These are phyloP conservation scores for Flaveria ramosissima DNA, from an alignment of 129 eudicot species.

Conservation along the genomic window DNA sequence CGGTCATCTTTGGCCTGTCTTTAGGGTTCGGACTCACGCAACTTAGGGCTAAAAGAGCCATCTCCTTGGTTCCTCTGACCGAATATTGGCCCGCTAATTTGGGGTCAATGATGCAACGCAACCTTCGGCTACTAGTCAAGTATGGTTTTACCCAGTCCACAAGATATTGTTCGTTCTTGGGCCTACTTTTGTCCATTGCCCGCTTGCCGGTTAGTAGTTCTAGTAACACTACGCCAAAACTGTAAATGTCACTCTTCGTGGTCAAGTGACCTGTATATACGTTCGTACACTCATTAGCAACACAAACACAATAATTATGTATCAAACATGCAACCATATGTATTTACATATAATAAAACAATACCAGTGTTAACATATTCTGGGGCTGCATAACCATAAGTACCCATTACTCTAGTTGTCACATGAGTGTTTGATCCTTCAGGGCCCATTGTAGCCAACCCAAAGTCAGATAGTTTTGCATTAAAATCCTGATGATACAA, in stretches of 20 bases:
- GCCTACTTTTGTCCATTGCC: conserved; percentile 75
- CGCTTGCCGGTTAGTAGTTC: conserved; percentile 87
- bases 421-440: conserved; percentile 91
- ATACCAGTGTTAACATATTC: conserved; percentile 86
- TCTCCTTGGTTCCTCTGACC: conserved; percentile 73
- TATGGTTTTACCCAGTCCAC: conserved; percentile 88
- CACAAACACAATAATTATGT: background rate
- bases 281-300: background rate
- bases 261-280: conserved; percentile 73
- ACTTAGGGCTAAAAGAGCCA: conserved; percentile 64
- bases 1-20: conserved; percentile 84
- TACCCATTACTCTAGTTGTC: conserved; percentile 88
- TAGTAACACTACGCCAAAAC: conserved; percentile 85
- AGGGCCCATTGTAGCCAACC: conserved; percentile 88
- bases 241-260: conserved; percentile 85
- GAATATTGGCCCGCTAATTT: conserved; percentile 86
- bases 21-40: conserved; percentile 85
- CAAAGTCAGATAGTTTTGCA: conserved; percentile 82
- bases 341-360: background rate
- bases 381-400: conserved; percentile 96
- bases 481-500: conserved; percentile 57
- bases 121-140: conserved; percentile 61
- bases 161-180: conserved; percentile 67
- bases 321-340: background rate
- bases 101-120: conserved; percentile 76